These are phyloP conservation scores for Fomitopsis pinicola DNA, from an alignment of 1,284 basidiomycete species.

Conservation along the genomic window DNA sequence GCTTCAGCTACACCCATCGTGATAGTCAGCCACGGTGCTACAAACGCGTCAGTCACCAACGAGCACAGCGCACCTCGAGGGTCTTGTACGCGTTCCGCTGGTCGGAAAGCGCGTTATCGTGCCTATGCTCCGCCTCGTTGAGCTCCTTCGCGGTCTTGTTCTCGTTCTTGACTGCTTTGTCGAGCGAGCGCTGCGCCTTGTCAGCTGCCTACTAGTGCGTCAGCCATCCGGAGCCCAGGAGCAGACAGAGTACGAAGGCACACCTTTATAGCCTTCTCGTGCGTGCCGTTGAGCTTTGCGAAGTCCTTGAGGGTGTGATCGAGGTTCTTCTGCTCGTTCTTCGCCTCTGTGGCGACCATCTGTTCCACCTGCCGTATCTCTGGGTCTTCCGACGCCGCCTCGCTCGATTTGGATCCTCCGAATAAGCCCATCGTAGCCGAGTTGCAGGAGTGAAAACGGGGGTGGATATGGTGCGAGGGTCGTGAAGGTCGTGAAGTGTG, in stretches of 20 bases:
- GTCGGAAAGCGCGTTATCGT: conserved; percentile 42
- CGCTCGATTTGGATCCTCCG: conserved; percentile 18
- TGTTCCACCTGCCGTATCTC: conserved; percentile 44
- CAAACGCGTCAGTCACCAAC: not conserved
- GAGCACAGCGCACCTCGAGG: conserved; percentile 33
- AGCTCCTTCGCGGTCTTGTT: conserved; percentile 39
- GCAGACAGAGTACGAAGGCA: not conserved
- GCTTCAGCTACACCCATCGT: conserved; percentile 17
- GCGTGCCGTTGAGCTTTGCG: conserved; percentile 39
- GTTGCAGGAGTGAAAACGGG: not conserved
- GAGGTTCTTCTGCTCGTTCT: conserved; percentile 41
- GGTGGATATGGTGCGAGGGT: not conserved
- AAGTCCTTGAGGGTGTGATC: conserved; percentile 44
- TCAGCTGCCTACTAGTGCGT: conserved; percentile 30
- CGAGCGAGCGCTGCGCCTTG: conserved; percentile 41
- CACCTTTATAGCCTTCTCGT: conserved; percentile 47
- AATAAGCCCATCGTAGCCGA: conserved; percentile 18
- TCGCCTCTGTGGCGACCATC: conserved; percentile 39
- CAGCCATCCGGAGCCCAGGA: not conserved
- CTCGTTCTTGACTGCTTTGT: conserved; percentile 46
- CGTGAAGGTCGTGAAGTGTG: not conserved
- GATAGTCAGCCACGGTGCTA: not conserved
- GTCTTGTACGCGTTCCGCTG: conserved; percentile 41
- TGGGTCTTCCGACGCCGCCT: conserved; percentile 16
- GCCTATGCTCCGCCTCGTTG: conserved; percentile 44